Conservation (phyloP, 2,329 filamentous ascomycete genomes). For the Colletotrichum sp. region DNA sequence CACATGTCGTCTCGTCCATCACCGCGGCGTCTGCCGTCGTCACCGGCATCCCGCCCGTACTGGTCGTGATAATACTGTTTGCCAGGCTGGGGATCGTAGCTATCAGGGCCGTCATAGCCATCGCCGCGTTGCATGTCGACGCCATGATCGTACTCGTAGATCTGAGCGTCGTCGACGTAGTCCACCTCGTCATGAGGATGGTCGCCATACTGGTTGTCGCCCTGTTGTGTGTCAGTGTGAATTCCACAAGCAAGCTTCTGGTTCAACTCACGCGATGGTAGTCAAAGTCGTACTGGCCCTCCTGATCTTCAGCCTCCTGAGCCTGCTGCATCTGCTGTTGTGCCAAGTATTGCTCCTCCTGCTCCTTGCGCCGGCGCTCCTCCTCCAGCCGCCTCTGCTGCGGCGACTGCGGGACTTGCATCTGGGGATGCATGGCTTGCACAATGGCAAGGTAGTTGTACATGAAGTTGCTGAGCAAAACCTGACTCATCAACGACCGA, state of each 20-base stretch:
- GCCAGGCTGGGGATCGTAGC: conserved; percentile 37
- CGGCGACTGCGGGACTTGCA: conserved; percentile 85
- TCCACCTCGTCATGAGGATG: conserved; percentile 49
- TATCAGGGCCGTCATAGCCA: conserved; percentile 42
- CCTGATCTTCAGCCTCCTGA: conserved; percentile 49
- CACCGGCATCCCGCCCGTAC: conserved; percentile 32
- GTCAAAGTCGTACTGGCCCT: conserved; percentile 58
- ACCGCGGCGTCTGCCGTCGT: conserved; percentile 30
- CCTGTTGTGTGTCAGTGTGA: conserved; percentile 33
- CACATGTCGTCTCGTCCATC: conserved; percentile 48
- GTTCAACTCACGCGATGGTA: conserved; percentile 53
- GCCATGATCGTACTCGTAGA: conserved; percentile 57
- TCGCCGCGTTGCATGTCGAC: conserved; percentile 40
- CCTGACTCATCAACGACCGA: conserved; percentile 89
- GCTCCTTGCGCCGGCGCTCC: conserved; percentile 54
- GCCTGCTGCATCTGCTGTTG: conserved; percentile 48
- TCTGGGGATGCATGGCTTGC: conserved; percentile 97
- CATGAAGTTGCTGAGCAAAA: conserved; percentile 98
- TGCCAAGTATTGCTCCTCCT: conserved; percentile 53
- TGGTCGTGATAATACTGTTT: conserved; percentile 47
- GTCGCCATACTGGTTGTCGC: conserved; percentile 52
- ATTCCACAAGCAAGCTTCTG: too few relatives aligned
- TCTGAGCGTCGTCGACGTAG: conserved; percentile 57
- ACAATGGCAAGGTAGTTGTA: conserved; percentile 99
- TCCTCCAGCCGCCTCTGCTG: conserved; percentile 71